These are phyloP conservation scores for Diutina sp. DNA, from an alignment of 1,139 yeast genomes.

Conservation along the genomic window DNA sequence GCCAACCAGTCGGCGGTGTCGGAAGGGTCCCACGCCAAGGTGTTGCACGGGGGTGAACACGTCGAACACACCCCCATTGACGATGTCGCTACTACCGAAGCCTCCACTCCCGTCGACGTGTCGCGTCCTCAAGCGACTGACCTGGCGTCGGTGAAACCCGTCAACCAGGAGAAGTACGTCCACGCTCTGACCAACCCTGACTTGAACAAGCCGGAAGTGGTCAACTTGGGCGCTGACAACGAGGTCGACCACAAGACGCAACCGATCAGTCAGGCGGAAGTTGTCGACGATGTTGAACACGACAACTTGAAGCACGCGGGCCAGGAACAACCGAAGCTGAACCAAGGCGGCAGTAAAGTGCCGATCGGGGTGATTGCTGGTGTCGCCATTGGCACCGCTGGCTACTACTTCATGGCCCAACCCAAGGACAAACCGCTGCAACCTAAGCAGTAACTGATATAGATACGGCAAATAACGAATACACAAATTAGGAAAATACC, in stretches of 20 bases:
- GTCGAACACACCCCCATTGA: slow-evolving; percentile 24
- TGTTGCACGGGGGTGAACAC: slow-evolving; percentile 32
- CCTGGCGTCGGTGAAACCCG: slow-evolving; percentile 13
- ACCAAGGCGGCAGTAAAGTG: neutral
- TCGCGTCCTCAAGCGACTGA: slow-evolving; percentile 2
- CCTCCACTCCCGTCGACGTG: slow-evolving; percentile 12
- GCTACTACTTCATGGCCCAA: neutral
- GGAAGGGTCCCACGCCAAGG: slow-evolving; percentile 30
- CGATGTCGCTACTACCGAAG: slow-evolving; percentile 13
- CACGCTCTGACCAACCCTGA: slow-evolving; percentile 31
- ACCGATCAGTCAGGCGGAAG: slow-evolving; percentile 15
- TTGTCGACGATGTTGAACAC: slow-evolving; percentile 28
- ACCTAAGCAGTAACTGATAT: neutral
- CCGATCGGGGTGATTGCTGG: neutral
- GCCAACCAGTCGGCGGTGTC: slow-evolving; percentile 26
- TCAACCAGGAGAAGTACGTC: slow-evolving; percentile 28
- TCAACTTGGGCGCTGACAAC: slow-evolving; percentile 21
- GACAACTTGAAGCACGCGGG: neutral
- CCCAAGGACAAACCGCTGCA: neutral
- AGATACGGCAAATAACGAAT: neutral
- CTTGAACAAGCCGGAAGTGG: slow-evolving; percentile 25
- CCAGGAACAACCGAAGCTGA: neutral
- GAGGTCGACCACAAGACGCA: slow-evolving; percentile 26
- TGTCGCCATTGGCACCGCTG: neutral
- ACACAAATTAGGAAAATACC: neutral